Evolutionary conservation across 2,329 filamentous ascomycete genomes (phyloP), one percentile per base, ranked within the genome.

Genomic region (Ustulina deusta): DNA sequence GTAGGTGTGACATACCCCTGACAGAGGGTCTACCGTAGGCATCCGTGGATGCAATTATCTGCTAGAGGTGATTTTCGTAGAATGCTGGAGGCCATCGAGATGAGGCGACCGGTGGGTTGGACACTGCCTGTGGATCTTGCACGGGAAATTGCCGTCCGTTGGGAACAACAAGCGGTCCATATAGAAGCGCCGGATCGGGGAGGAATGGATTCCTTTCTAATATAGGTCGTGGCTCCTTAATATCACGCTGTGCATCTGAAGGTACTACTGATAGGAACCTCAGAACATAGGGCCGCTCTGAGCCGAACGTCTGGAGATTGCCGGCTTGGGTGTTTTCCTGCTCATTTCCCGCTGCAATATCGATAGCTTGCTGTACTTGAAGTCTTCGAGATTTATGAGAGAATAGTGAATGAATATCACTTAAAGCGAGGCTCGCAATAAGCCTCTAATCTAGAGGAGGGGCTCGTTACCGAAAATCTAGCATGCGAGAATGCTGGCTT

Each of bases 11-110:
- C n/a, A n/a, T n/a, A n/a, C n/a, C n/a, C n/a, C n/a, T n/a, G n/a
- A n/a, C n/a, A n/a, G n/a, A n/a, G n/a, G 38, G 38, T 44, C n/a
- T 44, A 11, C n/a, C n/a, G 42, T 44, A 44, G 42, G 42, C 42
- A 42, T 44, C 42, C 42, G 10, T 7, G 42, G 20, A 44, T 17
- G 38, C 13, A 42, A 17, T 7, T 42, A 42, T n/a, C 7, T 15
- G 38, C 17, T n/a, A n/a, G 17, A 17, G 4, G 15, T n/a, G 38
- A 17, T 17, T 5, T 42, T 17, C 38, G 17, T n/a, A 42, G 7
- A 5, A n/a, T n/a, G 15, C 17, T 6, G 15, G 38, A 42, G 4
- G 38, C 6, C 38, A 13, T 42, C 38, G 38, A 42, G 15, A n/a
- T n/a, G 17, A 42, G 6, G 15, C 38, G 38, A 6, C 15, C 38